Evolutionary conservation across 305 asterid genomes (phyloP).

Genomic region (Fraxinus floribunda): DNA sequence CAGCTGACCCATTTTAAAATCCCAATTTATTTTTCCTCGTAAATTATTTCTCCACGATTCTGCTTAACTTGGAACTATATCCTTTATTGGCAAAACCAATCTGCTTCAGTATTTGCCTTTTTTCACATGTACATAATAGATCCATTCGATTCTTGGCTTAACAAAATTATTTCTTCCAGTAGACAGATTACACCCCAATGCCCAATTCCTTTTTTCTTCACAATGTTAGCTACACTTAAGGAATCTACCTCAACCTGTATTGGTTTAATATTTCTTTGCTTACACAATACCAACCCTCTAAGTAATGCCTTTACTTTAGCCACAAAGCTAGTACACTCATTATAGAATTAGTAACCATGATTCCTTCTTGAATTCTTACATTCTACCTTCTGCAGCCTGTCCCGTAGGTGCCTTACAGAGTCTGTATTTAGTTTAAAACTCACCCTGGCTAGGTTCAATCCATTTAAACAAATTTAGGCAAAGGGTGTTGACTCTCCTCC

Average conservation of each 20-base stretch:
- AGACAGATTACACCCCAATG: not conserved
- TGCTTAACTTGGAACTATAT: not conserved
- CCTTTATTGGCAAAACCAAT: not conserved
- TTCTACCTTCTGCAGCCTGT: not conserved
- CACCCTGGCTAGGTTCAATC: not conserved
- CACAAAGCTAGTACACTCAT: not conserved
- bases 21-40: not conserved
- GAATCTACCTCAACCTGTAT: not conserved
- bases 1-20: not conserved
- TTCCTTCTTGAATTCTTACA: not conserved
- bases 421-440: not conserved
- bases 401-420: not conserved
- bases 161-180: not conserved
- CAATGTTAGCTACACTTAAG: not conserved
- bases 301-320: not conserved
- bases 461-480: not conserved
- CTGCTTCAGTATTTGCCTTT: not conserved
- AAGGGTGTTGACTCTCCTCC: not conserved
- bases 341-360: not conserved
- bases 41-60: not conserved
- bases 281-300: not conserved
- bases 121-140: not conserved
- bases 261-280: not conserved
- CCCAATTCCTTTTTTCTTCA: not conserved
- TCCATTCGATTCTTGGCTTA: not conserved